Percentiles rank a stretch among this genome's conserved stretches.
Evolutionary conservation across 768 basidiomycete species (phyloP).

Genomic region (Lactarius tabidus): DNA sequence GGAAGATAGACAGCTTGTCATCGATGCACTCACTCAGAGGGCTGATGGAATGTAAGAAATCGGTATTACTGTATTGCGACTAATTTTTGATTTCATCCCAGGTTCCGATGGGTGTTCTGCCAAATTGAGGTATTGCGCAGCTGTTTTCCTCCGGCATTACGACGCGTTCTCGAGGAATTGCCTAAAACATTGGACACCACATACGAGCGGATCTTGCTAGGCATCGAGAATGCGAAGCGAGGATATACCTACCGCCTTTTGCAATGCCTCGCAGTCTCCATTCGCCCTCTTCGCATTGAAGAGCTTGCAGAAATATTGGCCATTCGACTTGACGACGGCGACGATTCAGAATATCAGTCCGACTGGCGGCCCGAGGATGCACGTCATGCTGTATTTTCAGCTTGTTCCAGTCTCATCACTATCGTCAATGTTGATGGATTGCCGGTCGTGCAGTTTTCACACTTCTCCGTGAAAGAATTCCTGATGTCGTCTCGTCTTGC

Average conservation of each 20-base stretch:
- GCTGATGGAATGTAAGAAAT: constrained; percentile 12
- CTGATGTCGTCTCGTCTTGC: constrained; percentile 10
- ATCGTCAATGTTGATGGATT: background rate
- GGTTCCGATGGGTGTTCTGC: constrained; percentile 10
- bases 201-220: background rate
- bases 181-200: constrained; percentile 7
- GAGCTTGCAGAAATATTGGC: constrained; percentile 13
- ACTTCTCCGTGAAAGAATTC: constrained; percentile 20
- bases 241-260: background rate
- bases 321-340: background rate
- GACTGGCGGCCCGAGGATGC: background rate
- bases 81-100: background rate
- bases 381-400: background rate
- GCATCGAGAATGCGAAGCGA: constrained; percentile 9
- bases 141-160: background rate
- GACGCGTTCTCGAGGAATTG: background rate
- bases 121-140: constrained; percentile 7
- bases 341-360: background rate
- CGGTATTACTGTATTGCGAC: background rate
- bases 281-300: constrained; percentile 8
- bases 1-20: constrained; percentile 7
- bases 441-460: background rate
- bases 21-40: background rate
- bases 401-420: background rate
- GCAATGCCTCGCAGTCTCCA: background rate